phyloP scores from a whole-genome alignment of 2,329 filamentous ascomycete genomes.

The Chaetomium olivaceum region DNA sequence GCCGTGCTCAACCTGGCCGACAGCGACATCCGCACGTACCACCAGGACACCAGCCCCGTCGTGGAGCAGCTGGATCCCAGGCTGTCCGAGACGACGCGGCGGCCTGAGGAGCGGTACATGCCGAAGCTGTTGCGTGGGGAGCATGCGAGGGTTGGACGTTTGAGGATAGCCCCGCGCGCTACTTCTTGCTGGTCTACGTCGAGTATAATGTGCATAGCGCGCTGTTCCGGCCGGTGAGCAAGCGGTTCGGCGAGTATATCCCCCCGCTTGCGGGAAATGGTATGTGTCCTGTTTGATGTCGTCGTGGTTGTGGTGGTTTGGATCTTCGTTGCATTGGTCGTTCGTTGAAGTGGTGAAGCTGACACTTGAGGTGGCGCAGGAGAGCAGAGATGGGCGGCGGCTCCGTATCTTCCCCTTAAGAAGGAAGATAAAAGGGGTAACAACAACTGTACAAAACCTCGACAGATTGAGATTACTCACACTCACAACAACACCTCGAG shows the following conservation, averaged over 20 bases:
- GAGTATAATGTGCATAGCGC: background rate
- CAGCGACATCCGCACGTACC: constrained; percentile 1
- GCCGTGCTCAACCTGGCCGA: constrained; percentile 2
- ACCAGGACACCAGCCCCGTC: background rate
- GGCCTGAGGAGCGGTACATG: background rate
- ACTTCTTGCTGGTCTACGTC: background rate
- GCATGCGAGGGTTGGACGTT: background rate
- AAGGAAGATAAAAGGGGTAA: background rate
- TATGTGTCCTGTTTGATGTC: background rate
- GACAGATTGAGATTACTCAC: no score
- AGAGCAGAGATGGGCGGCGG: background rate
- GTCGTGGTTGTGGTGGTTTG: background rate
- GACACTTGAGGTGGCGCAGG: background rate
- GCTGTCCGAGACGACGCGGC: background rate
- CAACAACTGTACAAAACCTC: background rate
- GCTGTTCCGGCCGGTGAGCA: background rate
- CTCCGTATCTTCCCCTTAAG: background rate
- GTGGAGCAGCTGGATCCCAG: background rate
- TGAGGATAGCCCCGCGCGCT: background rate
- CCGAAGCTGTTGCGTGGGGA: background rate
- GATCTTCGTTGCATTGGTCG: background rate
- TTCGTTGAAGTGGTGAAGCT: background rate
- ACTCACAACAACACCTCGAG: background rate
- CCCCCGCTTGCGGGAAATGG: background rate
- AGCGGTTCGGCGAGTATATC: background rate